Evolutionary conservation across 345 rosid species (phyloP).

Genomic region (Populus tremula): DNA sequence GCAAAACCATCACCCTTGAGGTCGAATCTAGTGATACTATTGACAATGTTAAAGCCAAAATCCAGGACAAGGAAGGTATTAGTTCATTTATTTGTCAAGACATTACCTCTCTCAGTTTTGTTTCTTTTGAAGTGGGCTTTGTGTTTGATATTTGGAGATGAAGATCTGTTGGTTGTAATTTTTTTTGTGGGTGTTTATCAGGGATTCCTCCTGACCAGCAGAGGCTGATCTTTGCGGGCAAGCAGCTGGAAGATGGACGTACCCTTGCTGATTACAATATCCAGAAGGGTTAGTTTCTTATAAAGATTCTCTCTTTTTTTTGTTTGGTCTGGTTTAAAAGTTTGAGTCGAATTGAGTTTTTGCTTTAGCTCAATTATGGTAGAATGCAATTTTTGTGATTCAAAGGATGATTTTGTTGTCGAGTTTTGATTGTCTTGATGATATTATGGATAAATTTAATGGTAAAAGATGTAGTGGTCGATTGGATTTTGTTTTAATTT

Average conservation of each 20-base stretch:
- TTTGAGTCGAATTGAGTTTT: neutral
- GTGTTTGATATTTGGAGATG: neutral
- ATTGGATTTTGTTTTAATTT: neutral
- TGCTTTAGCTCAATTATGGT: neutral
- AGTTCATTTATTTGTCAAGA: no score
- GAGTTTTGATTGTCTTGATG: neutral
- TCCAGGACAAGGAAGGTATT: conserved; percentile 88
- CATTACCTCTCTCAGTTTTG: neutral
- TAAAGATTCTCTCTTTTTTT: neutral
- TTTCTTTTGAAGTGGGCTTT: neutral
- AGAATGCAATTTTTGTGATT: neutral
- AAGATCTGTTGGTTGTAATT: neutral
- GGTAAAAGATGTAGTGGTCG: neutral
- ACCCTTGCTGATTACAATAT: conserved; percentile 89
- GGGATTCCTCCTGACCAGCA: conserved; percentile 96
- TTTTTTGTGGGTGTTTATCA: conserved; percentile 3
- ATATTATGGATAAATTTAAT: neutral
- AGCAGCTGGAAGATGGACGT: conserved; percentile 92
- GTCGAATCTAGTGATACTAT: conserved; percentile 89
- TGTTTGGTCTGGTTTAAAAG: neutral
- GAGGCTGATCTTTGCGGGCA: conserved; percentile 82
- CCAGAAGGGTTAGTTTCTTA: conserved; percentile 54
- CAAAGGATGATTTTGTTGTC: neutral
- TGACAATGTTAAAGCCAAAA: conserved; percentile 87
- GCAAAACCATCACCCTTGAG: conserved; percentile 93